phyloP scores from a whole-genome alignment of 2,329 filamentous ascomycete genomes.

The Paramyrothecium sp. region DNA sequence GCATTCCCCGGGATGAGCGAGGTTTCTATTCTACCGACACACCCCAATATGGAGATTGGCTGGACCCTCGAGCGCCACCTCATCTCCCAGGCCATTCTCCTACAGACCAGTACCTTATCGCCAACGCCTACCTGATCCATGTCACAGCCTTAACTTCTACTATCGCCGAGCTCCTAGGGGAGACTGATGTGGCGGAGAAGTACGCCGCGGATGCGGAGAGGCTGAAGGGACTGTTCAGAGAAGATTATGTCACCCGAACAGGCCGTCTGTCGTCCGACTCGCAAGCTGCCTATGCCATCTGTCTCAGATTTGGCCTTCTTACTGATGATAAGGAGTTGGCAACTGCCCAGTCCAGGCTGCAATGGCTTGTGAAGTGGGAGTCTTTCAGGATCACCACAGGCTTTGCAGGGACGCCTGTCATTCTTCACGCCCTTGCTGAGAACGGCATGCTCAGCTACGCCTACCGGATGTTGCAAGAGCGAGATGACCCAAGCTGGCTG shows the following conservation, averaged over 20 bases:
- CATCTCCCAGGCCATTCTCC: conserved; percentile 4
- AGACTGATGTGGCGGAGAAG: neutral
- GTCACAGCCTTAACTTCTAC: neutral
- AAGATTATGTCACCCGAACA: neutral
- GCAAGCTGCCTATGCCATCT: neutral
- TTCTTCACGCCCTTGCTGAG: conserved; percentile 27
- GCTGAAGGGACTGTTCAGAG: neutral
- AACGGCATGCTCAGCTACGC: conserved; percentile 25
- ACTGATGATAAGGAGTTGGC: neutral
- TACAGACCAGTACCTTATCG: conserved; percentile 7
- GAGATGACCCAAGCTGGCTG: conserved; percentile 41
- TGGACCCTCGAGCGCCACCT: conserved; percentile 7
- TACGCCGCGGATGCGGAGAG: no score
- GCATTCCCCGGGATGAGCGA: conserved; percentile 4
- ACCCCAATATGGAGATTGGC: conserved; percentile 9
- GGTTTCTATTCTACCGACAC: conserved; percentile 3
- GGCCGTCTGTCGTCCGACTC: conserved; percentile 1
- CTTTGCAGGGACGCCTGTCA: conserved; percentile 38
- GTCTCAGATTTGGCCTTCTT: conserved; percentile 2
- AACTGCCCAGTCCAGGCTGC: neutral
- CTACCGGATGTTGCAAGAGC: conserved; percentile 46
- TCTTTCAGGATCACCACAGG: conserved; percentile 18
- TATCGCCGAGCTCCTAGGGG: neutral
- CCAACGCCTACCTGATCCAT: conserved; percentile 9
- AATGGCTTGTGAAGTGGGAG: conserved; percentile 12